Base-by-base conservation (phyloP, 305 asterid species). In the Stenogyne calaminthoides region DNA sequence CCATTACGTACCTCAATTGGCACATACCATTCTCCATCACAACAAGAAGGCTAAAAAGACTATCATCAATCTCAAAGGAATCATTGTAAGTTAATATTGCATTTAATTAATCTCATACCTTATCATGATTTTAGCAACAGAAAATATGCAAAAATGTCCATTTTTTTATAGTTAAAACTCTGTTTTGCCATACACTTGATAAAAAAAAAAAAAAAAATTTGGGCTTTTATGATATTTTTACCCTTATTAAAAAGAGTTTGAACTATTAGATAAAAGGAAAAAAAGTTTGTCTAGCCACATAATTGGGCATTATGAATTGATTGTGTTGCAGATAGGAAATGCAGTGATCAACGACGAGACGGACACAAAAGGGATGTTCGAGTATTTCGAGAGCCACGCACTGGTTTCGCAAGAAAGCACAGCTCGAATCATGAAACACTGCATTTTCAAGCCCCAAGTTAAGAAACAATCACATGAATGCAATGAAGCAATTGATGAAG, bases 1-100 rank as follows among this genome's bases (percentile, higher is more conserved):
- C 0, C 91, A 84, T 75, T 88, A 81, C 1, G 87, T 76, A 5
- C 88, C 91, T 10, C 86, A 88, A 11, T 78, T 88, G 51, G 91
- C 91, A 18, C 87, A 80, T 16, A 71, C 78, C 11, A 83, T 88
- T 71, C 71, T 84, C 9, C 15, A 58, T 2, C n/a, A 14, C 60
- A 54, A 54, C 3, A 10, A 5, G 5, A 57, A 5, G 29, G 10
- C 63, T 9, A 22, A 57, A 4, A 9, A 9, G 2, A 57, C 36
- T 0, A 46, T 22, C 37, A 25, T 25, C 29, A 29, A 46, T 1
- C 60, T 54, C 32, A 54, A 54, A 20, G 60, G 60, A 2, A 54
- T 54, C n/a, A 9, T 20, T 0, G 60, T 54, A 54, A 54, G 58
- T 54, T 36, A 52, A 25, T 16, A 25, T 34, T 6, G 1, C 1